A percentile compares a stretch with the other conserved stretches of the same genome.
These are phyloP conservation scores for Ambrosia hybrid DNA, from an alignment of 140 eudicot species.

Conservation along the genomic window DNA sequence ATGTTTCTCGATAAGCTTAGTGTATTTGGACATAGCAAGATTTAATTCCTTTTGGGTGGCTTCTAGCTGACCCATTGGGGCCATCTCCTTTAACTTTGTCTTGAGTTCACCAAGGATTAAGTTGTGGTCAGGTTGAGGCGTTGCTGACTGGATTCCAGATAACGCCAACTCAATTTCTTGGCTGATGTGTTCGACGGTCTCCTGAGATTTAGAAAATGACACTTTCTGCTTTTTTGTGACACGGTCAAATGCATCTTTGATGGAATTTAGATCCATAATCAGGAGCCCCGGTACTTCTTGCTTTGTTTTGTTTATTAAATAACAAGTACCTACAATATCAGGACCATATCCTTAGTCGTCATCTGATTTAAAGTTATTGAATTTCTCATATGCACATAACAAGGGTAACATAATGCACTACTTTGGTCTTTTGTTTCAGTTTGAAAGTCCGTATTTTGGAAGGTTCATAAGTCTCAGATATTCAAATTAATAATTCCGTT, in stretches of 20 bases:
- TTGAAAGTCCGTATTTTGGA: too few species aligned
- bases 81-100: conserved; percentile 59
- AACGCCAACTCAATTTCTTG: conserved; percentile 71
- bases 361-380: conserved; percentile 2
- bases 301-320: neutral
- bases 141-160: conserved; percentile 53
- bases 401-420: neutral
- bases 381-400: neutral
- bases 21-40: conserved; percentile 69
- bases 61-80: conserved; percentile 71
- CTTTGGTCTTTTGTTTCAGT: too few species aligned
- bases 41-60: conserved; percentile 80
- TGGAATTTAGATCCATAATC: conserved; percentile 72
- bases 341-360: neutral
- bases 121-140: conserved; percentile 42
- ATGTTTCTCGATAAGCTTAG: conserved; percentile 76
- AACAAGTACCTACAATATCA: conserved; percentile 16
- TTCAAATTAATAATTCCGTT: too few species aligned
- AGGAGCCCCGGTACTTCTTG: neutral
- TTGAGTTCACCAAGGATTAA: conserved; percentile 54
- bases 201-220: conserved; percentile 69
- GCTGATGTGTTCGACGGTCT: conserved; percentile 54
- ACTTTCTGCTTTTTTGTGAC: conserved; percentile 83
- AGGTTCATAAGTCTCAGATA: too few species aligned
- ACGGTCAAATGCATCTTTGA: conserved; percentile 90